Conservation (phyloP, 2,329 filamentous ascomycete species). For the Mariannaea elegans region DNA sequence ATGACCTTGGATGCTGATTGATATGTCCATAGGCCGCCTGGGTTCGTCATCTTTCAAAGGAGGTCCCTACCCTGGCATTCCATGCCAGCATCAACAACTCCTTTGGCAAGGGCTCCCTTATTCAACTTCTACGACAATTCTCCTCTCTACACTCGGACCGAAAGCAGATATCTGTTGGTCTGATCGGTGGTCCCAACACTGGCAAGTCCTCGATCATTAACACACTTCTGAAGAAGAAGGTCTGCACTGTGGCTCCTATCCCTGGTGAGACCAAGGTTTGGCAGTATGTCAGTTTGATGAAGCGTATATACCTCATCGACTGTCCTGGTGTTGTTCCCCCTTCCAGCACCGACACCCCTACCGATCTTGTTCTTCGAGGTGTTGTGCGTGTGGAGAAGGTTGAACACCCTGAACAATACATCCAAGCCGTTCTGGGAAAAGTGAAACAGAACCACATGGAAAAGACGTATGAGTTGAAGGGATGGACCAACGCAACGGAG, state of each 20-base stretch:
- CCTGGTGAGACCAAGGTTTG: slow-evolving; percentile 97
- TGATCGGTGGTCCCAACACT: slow-evolving; percentile 83
- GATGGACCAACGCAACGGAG: slow-evolving; percentile 78
- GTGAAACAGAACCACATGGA: slow-evolving; percentile 91
- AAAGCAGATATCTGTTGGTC: slow-evolving; percentile 93
- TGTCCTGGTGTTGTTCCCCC: slow-evolving; percentile 97
- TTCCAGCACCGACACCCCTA: slow-evolving; percentile 81
- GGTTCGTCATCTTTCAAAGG: slow-evolving; percentile 88
- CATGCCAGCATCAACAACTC: slow-evolving; percentile 94
- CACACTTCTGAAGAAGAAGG: slow-evolving; percentile 91
- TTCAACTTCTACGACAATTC: slow-evolving; percentile 92
- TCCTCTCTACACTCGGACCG: slow-evolving; percentile 87
- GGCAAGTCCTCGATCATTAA: slow-evolving; percentile 99
- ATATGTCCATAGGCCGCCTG: slow-evolving; percentile 76
- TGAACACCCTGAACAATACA: slow-evolving; percentile 95
- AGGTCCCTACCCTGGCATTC: slow-evolving; percentile 94
- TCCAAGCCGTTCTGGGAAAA: slow-evolving; percentile 79
- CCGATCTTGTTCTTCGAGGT: slow-evolving; percentile 88
- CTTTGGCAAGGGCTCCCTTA: slow-evolving; percentile 95
- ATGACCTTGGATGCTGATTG: slow-evolving; percentile 34
- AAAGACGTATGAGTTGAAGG: slow-evolving; percentile 88
- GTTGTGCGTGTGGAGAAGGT: slow-evolving; percentile 96
- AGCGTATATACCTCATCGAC: slow-evolving; percentile 89
- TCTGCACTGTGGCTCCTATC: slow-evolving; percentile 92
- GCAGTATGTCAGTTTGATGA: slow-evolving; percentile 97